phyloP scores from a whole-genome alignment of 805 yeast genomes.

The Saccharomycopsis sp. region DNA sequence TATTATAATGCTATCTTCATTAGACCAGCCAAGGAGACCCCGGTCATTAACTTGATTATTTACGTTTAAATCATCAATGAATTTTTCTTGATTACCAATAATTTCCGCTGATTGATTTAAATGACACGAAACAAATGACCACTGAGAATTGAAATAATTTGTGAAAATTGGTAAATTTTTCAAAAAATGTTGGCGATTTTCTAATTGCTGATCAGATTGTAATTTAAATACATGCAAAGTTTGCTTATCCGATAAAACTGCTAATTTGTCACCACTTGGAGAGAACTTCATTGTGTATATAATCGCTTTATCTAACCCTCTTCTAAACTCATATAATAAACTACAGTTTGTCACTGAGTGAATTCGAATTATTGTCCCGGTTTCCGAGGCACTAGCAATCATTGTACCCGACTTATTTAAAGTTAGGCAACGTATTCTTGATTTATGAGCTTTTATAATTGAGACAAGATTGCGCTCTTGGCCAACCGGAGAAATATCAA shows the following conservation, averaged over 20 bases:
- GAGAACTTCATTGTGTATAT: constrained; percentile 81
- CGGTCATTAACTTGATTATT: constrained; percentile 25
- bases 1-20: constrained; percentile 60
- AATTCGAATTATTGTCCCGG: constrained; percentile 74
- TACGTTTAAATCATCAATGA: constrained; percentile 25
- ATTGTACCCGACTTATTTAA: constrained; percentile 56
- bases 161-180: constrained; percentile 17
- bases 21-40: constrained; percentile 65
- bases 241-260: constrained; percentile 81
- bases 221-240: constrained; percentile 78
- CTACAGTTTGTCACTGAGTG: constrained; percentile 65
- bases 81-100: constrained; percentile 20
- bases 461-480: constrained; percentile 58
- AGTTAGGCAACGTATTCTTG: constrained; percentile 55
- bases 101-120: constrained; percentile 8
- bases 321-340: constrained; percentile 72
- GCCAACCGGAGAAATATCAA: constrained; percentile 61
- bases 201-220: constrained; percentile 1
- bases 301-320: constrained; percentile 83
- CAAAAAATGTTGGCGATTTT: constrained; percentile 18
- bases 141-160: constrained; percentile 19
- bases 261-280: constrained; percentile 66
- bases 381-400: constrained; percentile 75
- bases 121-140: constrained; percentile 21
- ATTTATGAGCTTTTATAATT: constrained; percentile 72